Conservation (phyloP, 2,329 filamentous ascomycete species). For the Ceratocystiopsis minuta region DNA sequence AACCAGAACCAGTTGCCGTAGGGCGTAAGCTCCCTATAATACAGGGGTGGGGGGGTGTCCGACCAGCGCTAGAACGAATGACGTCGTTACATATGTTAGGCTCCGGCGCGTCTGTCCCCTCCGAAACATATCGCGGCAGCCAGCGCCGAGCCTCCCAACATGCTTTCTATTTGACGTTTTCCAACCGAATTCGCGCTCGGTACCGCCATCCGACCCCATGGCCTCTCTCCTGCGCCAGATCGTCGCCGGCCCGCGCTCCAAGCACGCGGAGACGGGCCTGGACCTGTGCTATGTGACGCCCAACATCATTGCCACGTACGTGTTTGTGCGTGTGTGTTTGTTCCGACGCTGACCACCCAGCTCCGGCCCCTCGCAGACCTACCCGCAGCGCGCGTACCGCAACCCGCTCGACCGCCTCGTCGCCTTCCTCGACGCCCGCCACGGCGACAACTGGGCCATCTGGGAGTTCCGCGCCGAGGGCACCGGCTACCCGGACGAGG, state of each 20-base stretch:
- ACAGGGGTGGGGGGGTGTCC: too few species aligned
- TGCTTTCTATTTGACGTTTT: too few species aligned
- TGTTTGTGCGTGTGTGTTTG: background rate
- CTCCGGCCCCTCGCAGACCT: conserved; percentile 76
- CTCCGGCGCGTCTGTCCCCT: too few species aligned
- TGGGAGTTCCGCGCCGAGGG: conserved; percentile 98
- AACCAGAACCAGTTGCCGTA: too few species aligned
- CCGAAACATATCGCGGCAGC: too few species aligned
- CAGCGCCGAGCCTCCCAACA: too few species aligned
- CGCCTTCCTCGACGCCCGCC: conserved; percentile 69
- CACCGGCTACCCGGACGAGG: conserved; percentile 81
- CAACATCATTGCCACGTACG: conserved; percentile 49
- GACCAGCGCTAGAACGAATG: too few species aligned
- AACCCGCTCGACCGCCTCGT: conserved; percentile 82
- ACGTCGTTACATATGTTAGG: too few species aligned
- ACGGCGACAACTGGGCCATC: conserved; percentile 74
- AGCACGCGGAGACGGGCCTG: conserved; percentile 72
- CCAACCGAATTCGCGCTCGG: too few species aligned
- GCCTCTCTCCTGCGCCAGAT: conserved; percentile 73
- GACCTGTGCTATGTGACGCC: conserved; percentile 94
- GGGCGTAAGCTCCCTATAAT: too few species aligned
- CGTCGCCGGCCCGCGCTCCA: conserved; percentile 68
- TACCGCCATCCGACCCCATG: conserved; percentile 31
- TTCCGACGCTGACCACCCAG: conserved; percentile 27
- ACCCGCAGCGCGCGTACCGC: conserved; percentile 81